Evolutionary conservation across 306 rosid genomes (phyloP).

Genomic region (Pterocarpus macrocarpus): DNA sequence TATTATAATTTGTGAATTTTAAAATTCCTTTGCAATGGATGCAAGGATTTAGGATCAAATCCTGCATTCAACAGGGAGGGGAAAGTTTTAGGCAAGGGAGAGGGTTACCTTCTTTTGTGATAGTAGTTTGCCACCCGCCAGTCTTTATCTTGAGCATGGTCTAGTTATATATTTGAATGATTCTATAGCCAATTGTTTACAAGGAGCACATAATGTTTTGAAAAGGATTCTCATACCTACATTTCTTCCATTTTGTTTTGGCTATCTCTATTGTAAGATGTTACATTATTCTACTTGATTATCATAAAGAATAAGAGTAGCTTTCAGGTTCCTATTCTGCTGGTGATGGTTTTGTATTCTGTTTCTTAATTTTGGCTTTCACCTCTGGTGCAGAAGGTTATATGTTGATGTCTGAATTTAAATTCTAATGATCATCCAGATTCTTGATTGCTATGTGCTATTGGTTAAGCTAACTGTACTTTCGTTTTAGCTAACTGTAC

Average conservation of each 20-base stretch:
- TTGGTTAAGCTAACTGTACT: constrained; percentile 41
- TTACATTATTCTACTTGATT: too few relatives aligned
- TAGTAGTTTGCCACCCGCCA: constrained; percentile 14
- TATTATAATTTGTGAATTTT: not conserved
- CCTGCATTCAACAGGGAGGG: not conserved
- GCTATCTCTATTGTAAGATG: too few relatives aligned
- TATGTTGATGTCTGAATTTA: constrained; percentile 17
- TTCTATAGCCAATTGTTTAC: constrained; percentile 33
- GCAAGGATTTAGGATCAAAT: constrained; percentile 23
- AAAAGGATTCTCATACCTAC: not conserved
- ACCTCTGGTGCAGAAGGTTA: constrained; percentile 27
- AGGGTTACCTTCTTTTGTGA: not conserved
- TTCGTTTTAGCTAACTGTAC: not conserved
- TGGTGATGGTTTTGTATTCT: too few relatives aligned
- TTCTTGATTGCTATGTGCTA: constrained; percentile 28
- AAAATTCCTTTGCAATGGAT: not conserved
- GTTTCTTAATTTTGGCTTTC: not conserved
- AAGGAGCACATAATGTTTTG: constrained; percentile 30
- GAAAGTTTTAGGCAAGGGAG: constrained; percentile 33
- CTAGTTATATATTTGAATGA: constrained; percentile 10
- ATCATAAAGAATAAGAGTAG: too few relatives aligned
- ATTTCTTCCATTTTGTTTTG: not conserved
- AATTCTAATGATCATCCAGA: constrained; percentile 32
- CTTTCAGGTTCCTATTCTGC: too few relatives aligned
- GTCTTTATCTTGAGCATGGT: not conserved